Evolutionary conservation across 1,139 yeast species (phyloP), one percentile per base, ranked within the genome.

Genomic region (Nakaseomyces nivariensis): DNA sequence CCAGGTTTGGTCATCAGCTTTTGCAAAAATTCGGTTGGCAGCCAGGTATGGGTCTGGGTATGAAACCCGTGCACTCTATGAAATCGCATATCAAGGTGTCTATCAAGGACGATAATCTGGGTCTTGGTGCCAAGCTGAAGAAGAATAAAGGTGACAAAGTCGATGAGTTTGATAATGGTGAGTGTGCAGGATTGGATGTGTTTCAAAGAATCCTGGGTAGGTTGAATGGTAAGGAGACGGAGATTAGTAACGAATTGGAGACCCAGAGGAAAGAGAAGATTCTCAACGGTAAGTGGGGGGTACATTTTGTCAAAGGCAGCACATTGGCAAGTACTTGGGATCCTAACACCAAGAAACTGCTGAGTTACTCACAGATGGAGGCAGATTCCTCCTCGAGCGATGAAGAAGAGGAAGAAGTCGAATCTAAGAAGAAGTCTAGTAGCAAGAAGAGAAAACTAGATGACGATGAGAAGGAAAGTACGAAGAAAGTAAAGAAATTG

Each of bases 131-230:
- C n/a, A 82, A 79, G 56, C 70, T 81, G 49, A 79, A 81, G 26
- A 76, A 75, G 61, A 77, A 77, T 57, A 45, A 45, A 36, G 41
- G 41, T 17, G 72, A 71, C 49, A 75, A 75, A 56, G 78, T 74
- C 48, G 84, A 76, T 52, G 85, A 79, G 52, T 74, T 80, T 58
- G 89, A 83, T 58, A 78, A 80, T 53, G 96, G 90, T 47, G 95
- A 85, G 61, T 81, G 92, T 54, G 85, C 92, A 22, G 97, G 97
- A 1, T 72, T 94, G 47, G 97, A 92, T 66, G 95, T 84, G 13
- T 92, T 92, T 65, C 98, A 94, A 69, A 76, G 95, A 61, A 78
- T 92, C 47, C 73, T 92, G 56, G 97, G 97, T 7, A 77, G 92
- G 61, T 74, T 92, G 54, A 92, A 85, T 63, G 94, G 94, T 40